Evolutionary conservation across 352 stramenopile species (phyloP), one percentile per base, ranked within the genome.

Genomic region (Hyaloperonospora brassicae): DNA sequence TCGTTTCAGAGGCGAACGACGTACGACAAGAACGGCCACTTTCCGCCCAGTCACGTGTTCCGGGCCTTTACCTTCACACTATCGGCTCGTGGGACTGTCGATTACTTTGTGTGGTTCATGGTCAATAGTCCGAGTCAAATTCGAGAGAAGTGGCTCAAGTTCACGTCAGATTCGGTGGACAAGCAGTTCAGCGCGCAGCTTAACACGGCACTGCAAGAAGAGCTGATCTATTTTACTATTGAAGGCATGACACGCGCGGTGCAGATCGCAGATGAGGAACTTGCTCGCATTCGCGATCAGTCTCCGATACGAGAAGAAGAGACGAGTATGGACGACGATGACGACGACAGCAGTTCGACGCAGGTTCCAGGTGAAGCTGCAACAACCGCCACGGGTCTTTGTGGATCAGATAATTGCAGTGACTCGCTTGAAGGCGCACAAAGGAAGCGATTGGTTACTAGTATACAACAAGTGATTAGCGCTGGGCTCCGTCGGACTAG

Each of bases 171-270:
- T 47, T 89, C 78, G 7, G 79, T 75, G 0, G 82, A 92, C 53
- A 87, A 82, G 35, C 84, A 91, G 52, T 87, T 88, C 38, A 88
- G 77, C 24, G 82, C 85, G 2, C 86, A 96, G 56, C 69, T 96
- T 43, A 96, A 96, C 57, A 87, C 73, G 13, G 80, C 85, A 47
- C 64, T 96, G 7, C 81, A 92, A 58, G 76, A 84, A 21, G 86
- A 96, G 47, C 72, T 96, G 23, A 87, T 96, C 43, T 90, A 90
- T 50, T 95, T 91, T 54, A 95, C 86, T n/a, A 92, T 92, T 35
- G 76, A 89, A 27, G 83, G 86, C 9, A 95, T 95, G 79, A 87
- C 76, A 22, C 69, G 73, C 10, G 78, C 86, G 5, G 68, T 95
- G 30, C 69, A 89, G 23, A 59, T 80, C 17, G 73, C 79, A 2